A percentile compares a stretch with the other conserved stretches of the same genome.
Evolutionary conservation across 179 eudicot genomes (phyloP).

Genomic region (Gypsophila paniculata): DNA sequence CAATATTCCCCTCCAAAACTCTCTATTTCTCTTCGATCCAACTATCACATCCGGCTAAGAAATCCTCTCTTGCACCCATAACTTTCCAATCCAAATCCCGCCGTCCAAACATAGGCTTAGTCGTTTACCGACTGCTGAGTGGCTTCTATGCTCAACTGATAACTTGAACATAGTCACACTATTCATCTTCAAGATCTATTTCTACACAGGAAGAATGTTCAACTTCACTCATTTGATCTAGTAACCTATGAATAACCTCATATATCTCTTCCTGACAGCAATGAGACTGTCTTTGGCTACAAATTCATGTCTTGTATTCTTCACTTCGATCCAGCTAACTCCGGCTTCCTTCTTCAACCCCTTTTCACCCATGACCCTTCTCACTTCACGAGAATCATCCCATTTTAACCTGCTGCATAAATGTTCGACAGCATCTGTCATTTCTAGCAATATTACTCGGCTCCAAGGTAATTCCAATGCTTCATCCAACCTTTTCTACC

Average conservation of each 20-base stretch:
- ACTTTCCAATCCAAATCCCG: no score
- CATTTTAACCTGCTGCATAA: constrained; percentile 57
- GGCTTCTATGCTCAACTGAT: neutral
- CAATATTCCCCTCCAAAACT: no score
- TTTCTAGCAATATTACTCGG: constrained; percentile 60
- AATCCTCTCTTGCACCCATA: no score
- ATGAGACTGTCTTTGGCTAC: constrained; percentile 48
- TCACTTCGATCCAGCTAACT: constrained; percentile 67
- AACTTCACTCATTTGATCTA: constrained; percentile 49
- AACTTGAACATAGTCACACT: constrained; percentile 16
- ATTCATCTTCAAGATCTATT: constrained; percentile 25
- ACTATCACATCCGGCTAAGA: no score
- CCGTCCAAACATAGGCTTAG: neutral
- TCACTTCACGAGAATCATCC: constrained; percentile 51
- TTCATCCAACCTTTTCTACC: constrained; percentile 56
- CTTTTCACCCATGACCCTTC: constrained; percentile 44
- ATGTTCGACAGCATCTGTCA: constrained; percentile 66
- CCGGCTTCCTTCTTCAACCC: constrained; percentile 60
- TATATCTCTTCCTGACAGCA: constrained; percentile 32
- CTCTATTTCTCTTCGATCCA: no score
- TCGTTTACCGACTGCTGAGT: no score
- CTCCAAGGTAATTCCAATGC: constrained; percentile 53
- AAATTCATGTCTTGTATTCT: constrained; percentile 45
- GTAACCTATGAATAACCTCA: constrained; percentile 43
- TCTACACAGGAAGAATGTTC: constrained; percentile 29